Conservation (phyloP, 73 alveolate species). For the Tetrahymena thermophila region DNA sequence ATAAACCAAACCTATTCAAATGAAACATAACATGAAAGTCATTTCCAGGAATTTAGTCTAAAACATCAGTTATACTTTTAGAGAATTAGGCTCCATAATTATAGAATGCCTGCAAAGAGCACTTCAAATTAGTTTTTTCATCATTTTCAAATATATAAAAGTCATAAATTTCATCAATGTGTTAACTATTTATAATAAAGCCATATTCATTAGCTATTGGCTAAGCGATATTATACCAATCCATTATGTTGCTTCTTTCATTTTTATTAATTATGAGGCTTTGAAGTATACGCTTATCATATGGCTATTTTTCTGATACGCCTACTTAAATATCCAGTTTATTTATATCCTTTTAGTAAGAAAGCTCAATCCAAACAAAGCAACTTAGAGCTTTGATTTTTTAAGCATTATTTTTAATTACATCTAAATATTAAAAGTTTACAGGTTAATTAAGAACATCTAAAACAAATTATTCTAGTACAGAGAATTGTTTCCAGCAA, state of each 20-base stretch:
- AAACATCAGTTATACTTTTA: neutral
- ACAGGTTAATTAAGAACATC: neutral
- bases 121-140: neutral
- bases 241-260: neutral
- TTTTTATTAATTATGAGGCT: neutral
- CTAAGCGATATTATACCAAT: neutral
- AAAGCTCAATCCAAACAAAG: neutral
- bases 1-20: neutral
- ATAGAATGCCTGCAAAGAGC: neutral
- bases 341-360: neutral
- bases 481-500: neutral
- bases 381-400: neutral
- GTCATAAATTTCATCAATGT: neutral
- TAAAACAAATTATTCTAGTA: neutral
- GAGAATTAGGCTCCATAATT: neutral
- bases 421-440: neutral
- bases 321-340: neutral
- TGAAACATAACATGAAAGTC: neutral
- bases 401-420: neutral
- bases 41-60: neutral
- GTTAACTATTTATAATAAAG: neutral
- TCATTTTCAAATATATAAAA: neutral
- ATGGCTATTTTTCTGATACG: neutral
- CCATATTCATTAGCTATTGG: neutral
- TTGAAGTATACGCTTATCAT: neutral